These are phyloP conservation scores for Arthrobotrys sinensis DNA, from an alignment of 2,329 filamentous ascomycete species.

Conservation along the genomic window DNA sequence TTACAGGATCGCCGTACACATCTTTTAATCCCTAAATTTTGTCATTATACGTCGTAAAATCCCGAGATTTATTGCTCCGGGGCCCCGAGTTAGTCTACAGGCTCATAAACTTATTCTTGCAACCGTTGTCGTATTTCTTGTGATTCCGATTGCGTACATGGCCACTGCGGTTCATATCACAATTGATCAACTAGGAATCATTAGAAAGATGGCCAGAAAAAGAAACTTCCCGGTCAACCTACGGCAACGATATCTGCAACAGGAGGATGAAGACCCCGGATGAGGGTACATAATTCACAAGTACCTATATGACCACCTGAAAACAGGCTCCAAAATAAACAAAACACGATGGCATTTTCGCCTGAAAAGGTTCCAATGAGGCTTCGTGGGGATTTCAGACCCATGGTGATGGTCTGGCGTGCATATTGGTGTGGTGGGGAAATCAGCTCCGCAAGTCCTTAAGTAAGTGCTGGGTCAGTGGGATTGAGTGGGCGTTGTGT, in stretches of 20 bases:
- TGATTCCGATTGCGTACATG: conserved; percentile 39
- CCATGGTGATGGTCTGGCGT: conserved; percentile 20
- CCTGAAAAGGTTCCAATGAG: conserved; percentile 27
- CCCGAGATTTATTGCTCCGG: not conserved
- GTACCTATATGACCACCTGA: conserved; percentile 27
- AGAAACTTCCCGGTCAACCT: conserved; percentile 12
- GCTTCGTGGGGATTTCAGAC: conserved; percentile 28
- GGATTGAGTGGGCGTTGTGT: not conserved
- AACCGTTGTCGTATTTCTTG: conserved; percentile 28
- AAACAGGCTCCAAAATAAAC: conserved; percentile 4
- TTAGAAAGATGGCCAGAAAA: conserved; percentile 19
- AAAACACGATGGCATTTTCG: conserved; percentile 32
- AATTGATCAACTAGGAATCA: conserved; percentile 35
- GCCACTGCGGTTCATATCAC: conserved; percentile 30
- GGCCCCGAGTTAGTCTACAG: conserved; percentile 35
- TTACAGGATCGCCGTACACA: conserved; percentile 14
- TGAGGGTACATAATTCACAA: conserved; percentile 13
- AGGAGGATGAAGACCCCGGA: not conserved
- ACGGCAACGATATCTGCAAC: not conserved
- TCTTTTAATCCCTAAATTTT: not conserved
- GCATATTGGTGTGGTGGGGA: conserved; percentile 44
- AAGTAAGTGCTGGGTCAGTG: not conserved
- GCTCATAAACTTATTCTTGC: conserved; percentile 33
- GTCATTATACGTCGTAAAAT: not conserved
- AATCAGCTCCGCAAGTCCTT: conserved; percentile 6